phyloP scores from a whole-genome alignment of 805 yeast species.

The Cyberlindnera japonica region DNA sequence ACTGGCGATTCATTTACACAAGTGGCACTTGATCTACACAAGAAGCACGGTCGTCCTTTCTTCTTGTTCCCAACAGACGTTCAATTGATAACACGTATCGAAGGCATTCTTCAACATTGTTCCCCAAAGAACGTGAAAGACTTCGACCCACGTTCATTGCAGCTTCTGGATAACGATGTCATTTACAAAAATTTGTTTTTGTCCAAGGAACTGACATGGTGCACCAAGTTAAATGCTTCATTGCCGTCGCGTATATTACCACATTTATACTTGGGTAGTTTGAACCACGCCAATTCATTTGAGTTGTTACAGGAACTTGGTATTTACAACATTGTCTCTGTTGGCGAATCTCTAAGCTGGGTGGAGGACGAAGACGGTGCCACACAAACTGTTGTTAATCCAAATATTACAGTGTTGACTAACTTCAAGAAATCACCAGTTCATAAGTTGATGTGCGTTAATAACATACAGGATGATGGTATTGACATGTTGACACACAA shows the following conservation, averaged over 20 bases:
- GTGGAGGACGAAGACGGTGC: conserved; percentile 26
- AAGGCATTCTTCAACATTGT: conserved; percentile 52
- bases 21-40: conserved; percentile 63
- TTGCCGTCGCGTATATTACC: conserved; percentile 82
- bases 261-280: conserved; percentile 80
- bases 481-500: conserved; percentile 68
- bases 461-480: conserved; percentile 86
- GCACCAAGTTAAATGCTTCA: conserved; percentile 48
- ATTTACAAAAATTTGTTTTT: conserved; percentile 34
- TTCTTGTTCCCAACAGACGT: conserved; percentile 80
- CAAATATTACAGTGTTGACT: conserved; percentile 19
- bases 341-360: conserved; percentile 81
- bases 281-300: conserved; percentile 74
- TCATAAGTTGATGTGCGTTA: conserved; percentile 47
- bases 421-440: conserved; percentile 22
- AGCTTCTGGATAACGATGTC: conserved; percentile 26
- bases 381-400: conserved; percentile 18
- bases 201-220: conserved; percentile 27
- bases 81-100: conserved; percentile 58
- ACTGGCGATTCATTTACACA: conserved; percentile 57
- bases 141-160: conserved; percentile 15
- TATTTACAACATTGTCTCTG: conserved; percentile 73
- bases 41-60: conserved; percentile 68
- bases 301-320: conserved; percentile 60
- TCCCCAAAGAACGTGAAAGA: conserved; percentile 43